Evolutionary conservation across 2,329 filamentous ascomycete genomes (phyloP).

Genomic region (Fusarium siculi): DNA sequence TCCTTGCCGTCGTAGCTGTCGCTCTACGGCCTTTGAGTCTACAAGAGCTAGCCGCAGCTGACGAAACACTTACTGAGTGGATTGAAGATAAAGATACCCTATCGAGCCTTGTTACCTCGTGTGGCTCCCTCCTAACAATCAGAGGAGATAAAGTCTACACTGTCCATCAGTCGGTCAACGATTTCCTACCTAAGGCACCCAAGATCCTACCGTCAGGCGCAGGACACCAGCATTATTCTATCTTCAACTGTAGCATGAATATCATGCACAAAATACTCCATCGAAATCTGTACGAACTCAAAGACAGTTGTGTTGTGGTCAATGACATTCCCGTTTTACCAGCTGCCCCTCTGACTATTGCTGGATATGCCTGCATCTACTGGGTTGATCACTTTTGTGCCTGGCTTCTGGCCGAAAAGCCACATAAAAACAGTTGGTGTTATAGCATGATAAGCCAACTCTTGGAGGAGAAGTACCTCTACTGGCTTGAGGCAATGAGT

Average conservation of each 20-base stretch:
- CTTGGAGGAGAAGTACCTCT: rapidly evolving
- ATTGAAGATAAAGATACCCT: rapidly evolving
- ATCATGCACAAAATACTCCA: rapidly evolving
- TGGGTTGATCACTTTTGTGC: neutral
- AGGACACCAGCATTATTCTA: rapidly evolving
- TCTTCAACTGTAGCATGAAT: rapidly evolving
- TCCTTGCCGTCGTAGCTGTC: rapidly evolving
- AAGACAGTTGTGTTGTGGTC: rapidly evolving
- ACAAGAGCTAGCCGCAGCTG: rapidly evolving
- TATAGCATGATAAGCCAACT: rapidly evolving
- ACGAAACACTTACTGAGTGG: rapidly evolving
- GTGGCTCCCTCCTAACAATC: neutral
- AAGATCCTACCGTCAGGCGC: too few relatives aligned
- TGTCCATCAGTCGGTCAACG: neutral
- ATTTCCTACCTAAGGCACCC: neutral
- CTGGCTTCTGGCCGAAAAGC: rapidly evolving
- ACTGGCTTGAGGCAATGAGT: neutral
- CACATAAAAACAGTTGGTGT: rapidly evolving
- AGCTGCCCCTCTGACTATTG: rapidly evolving
- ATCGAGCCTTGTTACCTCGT: rapidly evolving
- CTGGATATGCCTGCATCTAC: rapidly evolving
- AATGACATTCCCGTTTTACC: rapidly evolving
- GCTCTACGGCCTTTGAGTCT: rapidly evolving
- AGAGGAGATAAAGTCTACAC: rapidly evolving
- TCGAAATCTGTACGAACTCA: rapidly evolving